Evolutionary conservation across 208 protist genomes (phyloP).

Genomic region (Acanthamoeba royreba): DNA sequence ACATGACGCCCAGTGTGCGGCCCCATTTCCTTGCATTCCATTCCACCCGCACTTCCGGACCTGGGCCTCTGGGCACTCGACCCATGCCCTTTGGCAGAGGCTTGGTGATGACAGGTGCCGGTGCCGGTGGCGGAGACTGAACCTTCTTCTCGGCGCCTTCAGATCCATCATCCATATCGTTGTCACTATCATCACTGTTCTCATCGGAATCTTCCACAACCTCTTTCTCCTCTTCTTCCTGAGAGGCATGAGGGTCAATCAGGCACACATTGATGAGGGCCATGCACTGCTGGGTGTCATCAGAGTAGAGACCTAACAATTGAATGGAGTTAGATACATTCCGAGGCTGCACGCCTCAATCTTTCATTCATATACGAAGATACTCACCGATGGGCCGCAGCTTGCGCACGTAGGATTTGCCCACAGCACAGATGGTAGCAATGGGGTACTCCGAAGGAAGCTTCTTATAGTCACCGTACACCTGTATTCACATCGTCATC

Average conservation of each 20-base stretch:
- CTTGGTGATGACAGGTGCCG: not conserved
- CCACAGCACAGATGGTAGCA: not conserved
- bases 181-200: not conserved
- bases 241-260: too few relatives aligned
- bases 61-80: not conserved
- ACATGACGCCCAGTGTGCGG: not conserved
- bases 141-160: not conserved
- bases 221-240: not conserved
- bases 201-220: not conserved
- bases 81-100: not conserved
- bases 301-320: not conserved
- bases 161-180: not conserved
- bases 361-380: not conserved
- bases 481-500: too few relatives aligned
- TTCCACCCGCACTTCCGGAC: not conserved
- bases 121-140: not conserved
- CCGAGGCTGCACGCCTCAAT: not conserved
- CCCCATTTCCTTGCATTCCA: not conserved
- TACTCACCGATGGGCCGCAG: not conserved
- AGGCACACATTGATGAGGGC: not conserved
- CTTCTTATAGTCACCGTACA: not conserved
- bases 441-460: not conserved
- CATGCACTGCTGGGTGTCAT: slow-evolving; percentile 11
- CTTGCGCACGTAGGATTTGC: not conserved
- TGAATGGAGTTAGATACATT: too few relatives aligned